Conservation (phyloP, 1,284 basidiomycete species). For the Ceratobasidium sp. region DNA sequence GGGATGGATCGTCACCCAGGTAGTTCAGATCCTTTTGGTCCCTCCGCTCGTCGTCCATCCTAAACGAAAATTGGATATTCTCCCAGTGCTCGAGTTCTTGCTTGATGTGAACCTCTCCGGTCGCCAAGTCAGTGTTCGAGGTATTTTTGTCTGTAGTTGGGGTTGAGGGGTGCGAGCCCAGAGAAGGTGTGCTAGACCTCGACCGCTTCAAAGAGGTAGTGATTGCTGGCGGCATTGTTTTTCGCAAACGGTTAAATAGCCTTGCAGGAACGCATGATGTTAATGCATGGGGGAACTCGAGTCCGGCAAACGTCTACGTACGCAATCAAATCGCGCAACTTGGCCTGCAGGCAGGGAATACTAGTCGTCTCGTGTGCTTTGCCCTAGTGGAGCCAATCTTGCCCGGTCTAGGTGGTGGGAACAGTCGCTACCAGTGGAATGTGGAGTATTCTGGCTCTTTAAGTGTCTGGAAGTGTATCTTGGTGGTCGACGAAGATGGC, state of each 20-base stretch:
- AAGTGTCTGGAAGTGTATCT: background rate
- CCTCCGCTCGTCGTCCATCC: constrained; percentile 32
- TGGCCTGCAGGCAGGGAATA: constrained; percentile 41
- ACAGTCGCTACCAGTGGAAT: background rate
- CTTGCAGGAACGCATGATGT: constrained; percentile 24
- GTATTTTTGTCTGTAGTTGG: constrained; percentile 13
- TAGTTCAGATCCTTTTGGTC: background rate
- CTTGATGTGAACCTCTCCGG: constrained; percentile 27
- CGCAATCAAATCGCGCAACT: constrained; percentile 44
- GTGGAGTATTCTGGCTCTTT: background rate
- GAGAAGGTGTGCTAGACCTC: constrained; percentile 29
- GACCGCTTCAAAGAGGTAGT: constrained; percentile 34
- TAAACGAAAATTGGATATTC: constrained; percentile 35
- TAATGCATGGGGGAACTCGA: constrained; percentile 13
- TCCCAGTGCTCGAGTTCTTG: constrained; percentile 41
- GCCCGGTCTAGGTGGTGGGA: constrained; percentile 1
- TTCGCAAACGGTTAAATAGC: constrained; percentile 33
- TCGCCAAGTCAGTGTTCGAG: background rate
- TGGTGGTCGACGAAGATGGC: constrained; percentile 18
- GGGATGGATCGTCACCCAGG: constrained; percentile 1
- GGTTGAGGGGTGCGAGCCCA: constrained; percentile 32
- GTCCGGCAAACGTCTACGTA: constrained; percentile 24
- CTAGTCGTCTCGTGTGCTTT: constrained; percentile 27
- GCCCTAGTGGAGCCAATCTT: constrained; percentile 29
- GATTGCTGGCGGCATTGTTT: constrained; percentile 32